These are phyloP conservation scores for Sordariomycetes sp. DNA, from an alignment of 2,329 filamentous ascomycete genomes.

Conservation along the genomic window DNA sequence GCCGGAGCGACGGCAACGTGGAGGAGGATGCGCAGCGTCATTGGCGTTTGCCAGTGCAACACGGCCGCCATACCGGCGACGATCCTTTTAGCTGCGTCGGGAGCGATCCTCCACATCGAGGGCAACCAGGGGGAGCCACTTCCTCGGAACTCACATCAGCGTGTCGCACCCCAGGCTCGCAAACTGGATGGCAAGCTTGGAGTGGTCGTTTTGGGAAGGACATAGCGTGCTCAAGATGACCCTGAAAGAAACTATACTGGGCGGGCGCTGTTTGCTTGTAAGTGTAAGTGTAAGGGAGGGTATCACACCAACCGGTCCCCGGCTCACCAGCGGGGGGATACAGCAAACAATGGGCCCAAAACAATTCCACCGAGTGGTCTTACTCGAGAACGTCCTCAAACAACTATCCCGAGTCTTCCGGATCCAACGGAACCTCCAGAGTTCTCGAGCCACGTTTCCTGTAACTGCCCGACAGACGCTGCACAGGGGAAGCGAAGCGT, in stretches of 20 bases:
- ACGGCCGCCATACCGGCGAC: too few relatives aligned
- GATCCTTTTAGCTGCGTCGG: too few relatives aligned
- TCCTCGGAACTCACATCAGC: background rate
- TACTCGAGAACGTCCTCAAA: background rate
- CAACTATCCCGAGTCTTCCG: background rate
- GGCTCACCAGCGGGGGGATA: background rate
- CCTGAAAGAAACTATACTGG: background rate
- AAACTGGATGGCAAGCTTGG: background rate
- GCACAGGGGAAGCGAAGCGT: background rate
- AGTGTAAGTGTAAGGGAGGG: background rate
- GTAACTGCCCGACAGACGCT: background rate
- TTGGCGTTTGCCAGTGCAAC: too few relatives aligned
- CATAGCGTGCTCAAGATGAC: background rate
- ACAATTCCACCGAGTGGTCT: background rate
- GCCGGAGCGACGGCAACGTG: too few relatives aligned
- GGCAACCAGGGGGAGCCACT: background rate
- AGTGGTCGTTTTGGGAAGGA: background rate
- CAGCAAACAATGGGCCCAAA: too few relatives aligned
- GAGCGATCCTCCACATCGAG: too few relatives aligned
- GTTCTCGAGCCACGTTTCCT: background rate
- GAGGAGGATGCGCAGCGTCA: too few relatives aligned
- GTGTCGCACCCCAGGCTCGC: background rate
- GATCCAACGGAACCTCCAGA: background rate
- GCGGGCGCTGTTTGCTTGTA: background rate
- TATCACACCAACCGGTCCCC: background rate